Evolutionary conservation across 1,139 yeast genomes (phyloP).

Genomic region (Schwanniomyces etchellsii): DNA sequence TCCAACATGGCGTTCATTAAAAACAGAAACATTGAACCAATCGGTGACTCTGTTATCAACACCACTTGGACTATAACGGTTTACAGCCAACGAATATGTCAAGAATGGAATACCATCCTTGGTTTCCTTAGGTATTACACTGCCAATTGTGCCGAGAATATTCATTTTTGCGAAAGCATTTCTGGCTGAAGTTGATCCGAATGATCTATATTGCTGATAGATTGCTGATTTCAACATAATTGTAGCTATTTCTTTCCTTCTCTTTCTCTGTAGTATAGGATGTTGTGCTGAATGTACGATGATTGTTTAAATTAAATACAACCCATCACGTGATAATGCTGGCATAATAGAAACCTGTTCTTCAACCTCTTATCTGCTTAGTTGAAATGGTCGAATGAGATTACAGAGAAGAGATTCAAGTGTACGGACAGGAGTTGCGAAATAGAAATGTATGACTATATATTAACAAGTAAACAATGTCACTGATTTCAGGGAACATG

Average conservation of each 20-base stretch:
- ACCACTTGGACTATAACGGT: constrained; percentile 28
- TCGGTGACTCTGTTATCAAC: constrained; percentile 28
- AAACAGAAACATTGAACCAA: constrained; percentile 40
- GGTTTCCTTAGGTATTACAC: constrained; percentile 32
- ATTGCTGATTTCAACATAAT: constrained; percentile 26
- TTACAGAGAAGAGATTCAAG: no score
- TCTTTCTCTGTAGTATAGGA: no score
- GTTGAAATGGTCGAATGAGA: no score
- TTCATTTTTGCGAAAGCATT: constrained; percentile 37
- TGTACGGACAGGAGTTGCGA: no score
- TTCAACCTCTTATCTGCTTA: no score
- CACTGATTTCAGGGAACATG: no score
- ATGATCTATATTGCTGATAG: constrained; percentile 19
- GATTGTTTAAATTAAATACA: constrained; percentile 1
- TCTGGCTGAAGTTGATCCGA: constrained; percentile 27
- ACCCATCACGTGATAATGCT: no score
- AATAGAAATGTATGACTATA: no score
- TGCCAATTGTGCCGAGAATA: constrained; percentile 40
- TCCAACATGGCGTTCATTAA: constrained; percentile 32
- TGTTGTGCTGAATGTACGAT: constrained; percentile 1
- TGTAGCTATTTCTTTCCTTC: no score
- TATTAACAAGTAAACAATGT: no score
- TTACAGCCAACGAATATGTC: constrained; percentile 41
- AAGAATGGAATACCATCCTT: constrained; percentile 33
- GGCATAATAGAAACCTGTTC: no score